phyloP scores from a whole-genome alignment of 345 rosid species.

The Camelina laxa region DNA sequence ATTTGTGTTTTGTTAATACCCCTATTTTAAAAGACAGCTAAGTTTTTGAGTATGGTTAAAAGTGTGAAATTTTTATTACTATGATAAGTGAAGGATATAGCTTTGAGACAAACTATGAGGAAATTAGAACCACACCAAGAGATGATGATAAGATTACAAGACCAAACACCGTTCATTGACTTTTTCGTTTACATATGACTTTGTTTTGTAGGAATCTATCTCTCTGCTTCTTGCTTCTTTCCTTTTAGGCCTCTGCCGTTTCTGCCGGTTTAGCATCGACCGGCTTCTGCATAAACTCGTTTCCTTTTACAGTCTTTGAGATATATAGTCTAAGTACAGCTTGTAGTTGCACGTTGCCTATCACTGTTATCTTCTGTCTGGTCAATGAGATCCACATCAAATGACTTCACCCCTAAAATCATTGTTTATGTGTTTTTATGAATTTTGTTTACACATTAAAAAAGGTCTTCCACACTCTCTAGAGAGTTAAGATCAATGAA shows the following conservation, averaged over 20 bases:
- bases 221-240: not conserved
- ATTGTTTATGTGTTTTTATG: constrained; percentile 14
- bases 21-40: not conserved
- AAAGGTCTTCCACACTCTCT: not conserved
- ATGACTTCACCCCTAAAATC: too few relatives aligned
- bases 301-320: constrained; percentile 58
- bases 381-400: constrained; percentile 75
- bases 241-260: constrained; percentile 40
- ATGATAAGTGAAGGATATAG: not conserved
- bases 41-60: not conserved
- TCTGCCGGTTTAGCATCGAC: constrained; percentile 48
- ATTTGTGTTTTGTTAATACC: not conserved
- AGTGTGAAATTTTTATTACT: not conserved
- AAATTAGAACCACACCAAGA: constrained; percentile 4
- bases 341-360: constrained; percentile 78
- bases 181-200: constrained; percentile 19
- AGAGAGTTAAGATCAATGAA: not conserved
- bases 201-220: not conserved
- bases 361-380: constrained; percentile 79
- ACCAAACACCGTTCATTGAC: constrained; percentile 23
- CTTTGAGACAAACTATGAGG: not conserved
- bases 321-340: constrained; percentile 62
- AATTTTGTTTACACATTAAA: constrained; percentile 1
- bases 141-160: constrained; percentile 11
- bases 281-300: constrained; percentile 88